phyloP scores from a whole-genome alignment of 192 early-diverging fungal species.

The Coemansia sp. region DNA sequence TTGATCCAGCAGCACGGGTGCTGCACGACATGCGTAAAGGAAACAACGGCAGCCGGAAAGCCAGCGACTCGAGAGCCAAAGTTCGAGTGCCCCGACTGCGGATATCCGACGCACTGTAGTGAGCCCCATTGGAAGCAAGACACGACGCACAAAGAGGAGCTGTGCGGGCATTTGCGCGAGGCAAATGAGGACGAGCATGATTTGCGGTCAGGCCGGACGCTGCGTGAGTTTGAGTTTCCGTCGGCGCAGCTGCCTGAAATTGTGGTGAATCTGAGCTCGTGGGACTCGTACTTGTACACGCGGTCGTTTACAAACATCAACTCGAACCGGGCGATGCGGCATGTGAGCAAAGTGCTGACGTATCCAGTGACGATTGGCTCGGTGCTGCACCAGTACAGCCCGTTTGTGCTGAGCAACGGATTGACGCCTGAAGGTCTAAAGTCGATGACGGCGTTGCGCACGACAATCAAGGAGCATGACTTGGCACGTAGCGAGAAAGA shows the following conservation, averaged over 20 bases:
- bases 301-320: slow-evolving; percentile 73
- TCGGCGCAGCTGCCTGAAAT: slow-evolving; percentile 69
- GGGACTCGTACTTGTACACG: slow-evolving; percentile 78
- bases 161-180: slow-evolving; percentile 64
- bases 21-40: slow-evolving; percentile 67
- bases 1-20: slow-evolving; percentile 65
- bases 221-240: slow-evolving; percentile 81
- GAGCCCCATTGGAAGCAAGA: slow-evolving; percentile 66
- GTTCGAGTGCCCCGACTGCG: slow-evolving; percentile 75
- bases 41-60: slow-evolving; percentile 35
- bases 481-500: slow-evolving; percentile 55
- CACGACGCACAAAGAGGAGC: slow-evolving; percentile 56
- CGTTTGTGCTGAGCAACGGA: slow-evolving; percentile 62
- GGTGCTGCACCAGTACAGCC: slow-evolving; percentile 69
- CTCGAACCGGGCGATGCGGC: slow-evolving; percentile 69
- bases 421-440: slow-evolving; percentile 73
- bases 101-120: slow-evolving; percentile 77
- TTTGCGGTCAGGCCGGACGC: slow-evolving; percentile 68
- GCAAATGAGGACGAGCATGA: slow-evolving; percentile 79
- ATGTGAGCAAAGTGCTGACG: slow-evolving; percentile 76
- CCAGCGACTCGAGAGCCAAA: slow-evolving; percentile 53
- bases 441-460: slow-evolving; percentile 63
- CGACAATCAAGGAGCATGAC: slow-evolving; percentile 55
- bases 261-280: slow-evolving; percentile 72
- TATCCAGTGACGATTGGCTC: slow-evolving; percentile 78